Base-by-base conservation (phyloP, 768 basidiomycete species). In the Suillus americanus region DNA sequence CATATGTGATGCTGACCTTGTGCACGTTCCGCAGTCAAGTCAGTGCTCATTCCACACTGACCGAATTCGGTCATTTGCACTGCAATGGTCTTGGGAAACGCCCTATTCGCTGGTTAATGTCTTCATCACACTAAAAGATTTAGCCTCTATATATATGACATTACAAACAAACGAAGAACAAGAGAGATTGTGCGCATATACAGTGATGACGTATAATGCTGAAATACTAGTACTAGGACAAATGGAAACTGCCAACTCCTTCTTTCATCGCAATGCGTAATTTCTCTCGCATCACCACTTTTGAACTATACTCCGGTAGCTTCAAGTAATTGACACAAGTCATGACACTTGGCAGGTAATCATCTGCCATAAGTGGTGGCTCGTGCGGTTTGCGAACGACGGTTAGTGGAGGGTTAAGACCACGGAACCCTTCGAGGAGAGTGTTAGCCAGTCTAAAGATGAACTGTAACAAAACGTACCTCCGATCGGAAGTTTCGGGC, bases 261-360 rank as follows among this genome's bases (percentile, higher is more conserved):
- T 99, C 97, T 70, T 87, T 86, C 81, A 97, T 93, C 43, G 97
- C 97, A 38, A 86, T 82, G 60, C 82, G 81, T 68, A 99, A 77
- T 74, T 95, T 97, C 75, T 92, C 88, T 70, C 80, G 83, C 88
- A 99, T 90, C 45, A 93, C 87, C 41, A 81, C 84, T 77, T 92
- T 95, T 33, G 90, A 89, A 63, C 92, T 94, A 75, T 99, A 99
- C 72, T 98, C 95, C 0, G 97, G 97, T 68, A 98, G 81, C 77
- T 99, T 99, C 72, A 99, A 80, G 74, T 95, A 97, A 77, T 95
- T 95, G 65, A 95, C 96, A 76, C 97, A 99, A 4, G 97, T 99
- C 97, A 99, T 99, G 37, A 98, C 96, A 71, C 94, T 96, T 0
- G 96, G 96, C 35, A 99, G 82, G 74, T 97, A 96, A 72, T 97